Conservation (phyloP, 1,284 basidiomycete genomes). For the Exsudoporus floridanus region DNA sequence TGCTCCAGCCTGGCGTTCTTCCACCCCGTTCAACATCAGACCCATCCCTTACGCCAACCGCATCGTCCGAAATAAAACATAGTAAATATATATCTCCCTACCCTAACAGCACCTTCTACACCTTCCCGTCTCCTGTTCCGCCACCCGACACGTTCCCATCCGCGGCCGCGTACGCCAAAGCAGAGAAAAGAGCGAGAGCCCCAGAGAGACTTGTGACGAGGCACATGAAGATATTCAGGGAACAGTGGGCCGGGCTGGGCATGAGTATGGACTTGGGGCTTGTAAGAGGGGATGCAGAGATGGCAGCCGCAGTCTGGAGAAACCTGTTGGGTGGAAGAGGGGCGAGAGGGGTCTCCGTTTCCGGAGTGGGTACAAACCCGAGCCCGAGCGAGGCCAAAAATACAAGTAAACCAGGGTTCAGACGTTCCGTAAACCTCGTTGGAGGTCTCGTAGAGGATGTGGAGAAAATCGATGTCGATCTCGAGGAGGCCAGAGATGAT, state of each 20-base stretch:
- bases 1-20: constrained; percentile 62
- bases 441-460: constrained; percentile 61
- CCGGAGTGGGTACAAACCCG: constrained; percentile 1
- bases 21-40: constrained; percentile 23
- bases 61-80: constrained; percentile 32
- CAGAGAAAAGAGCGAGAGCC: constrained; percentile 48
- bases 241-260: constrained; percentile 88
- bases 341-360: constrained; percentile 59
- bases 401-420: constrained; percentile 34
- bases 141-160: constrained; percentile 25
- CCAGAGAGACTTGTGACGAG: constrained; percentile 81
- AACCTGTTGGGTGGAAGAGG: constrained; percentile 85
- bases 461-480: constrained; percentile 53
- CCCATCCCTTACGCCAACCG: constrained; percentile 36
- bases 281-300: constrained; percentile 69
- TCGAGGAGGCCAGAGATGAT: constrained; percentile 62
- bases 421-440: constrained; percentile 65
- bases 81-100: constrained; percentile 27
- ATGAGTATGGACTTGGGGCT: constrained; percentile 83
- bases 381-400: background rate
- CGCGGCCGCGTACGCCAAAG: constrained; percentile 25
- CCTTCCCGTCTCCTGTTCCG: constrained; percentile 42
- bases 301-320: constrained; percentile 89
- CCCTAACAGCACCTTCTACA: constrained; percentile 47
- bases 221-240: constrained; percentile 90